Evolutionary conservation across 805 yeast genomes (phyloP).

Genomic region (Danielozyma ontarioensis): DNA sequence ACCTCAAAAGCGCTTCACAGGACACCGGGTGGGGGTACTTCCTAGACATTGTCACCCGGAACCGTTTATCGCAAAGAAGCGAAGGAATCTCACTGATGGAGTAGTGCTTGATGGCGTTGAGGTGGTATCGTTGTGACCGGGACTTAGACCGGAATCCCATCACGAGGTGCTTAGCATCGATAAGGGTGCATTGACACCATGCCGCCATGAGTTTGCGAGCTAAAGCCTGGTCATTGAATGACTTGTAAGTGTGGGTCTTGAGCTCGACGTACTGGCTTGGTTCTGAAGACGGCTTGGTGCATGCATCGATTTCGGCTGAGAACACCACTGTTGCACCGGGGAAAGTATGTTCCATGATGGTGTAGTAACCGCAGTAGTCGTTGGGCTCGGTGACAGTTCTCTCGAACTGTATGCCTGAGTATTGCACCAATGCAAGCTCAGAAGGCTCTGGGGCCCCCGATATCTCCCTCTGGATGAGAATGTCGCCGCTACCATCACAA

Average conservation of each 20-base stretch:
- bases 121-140: too few species aligned
- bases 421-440: neutral
- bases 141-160: slow-evolving; percentile 13
- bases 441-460: neutral
- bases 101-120: too few species aligned
- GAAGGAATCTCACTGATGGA: too few species aligned
- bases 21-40: too few species aligned
- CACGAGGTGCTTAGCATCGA: slow-evolving; percentile 10
- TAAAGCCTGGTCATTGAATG: slow-evolving; percentile 1
- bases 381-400: neutral
- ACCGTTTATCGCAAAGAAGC: too few species aligned
- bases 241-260: slow-evolving; percentile 14
- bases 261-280: slow-evolving; percentile 15
- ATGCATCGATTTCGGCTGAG: slow-evolving; percentile 22
- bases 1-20: too few species aligned
- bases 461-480: neutral
- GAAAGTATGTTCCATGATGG: slow-evolving; percentile 10
- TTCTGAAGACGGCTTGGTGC: slow-evolving; percentile 2
- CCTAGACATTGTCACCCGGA: too few species aligned
- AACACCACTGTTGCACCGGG: slow-evolving; percentile 7
- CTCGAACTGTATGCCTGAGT: neutral
- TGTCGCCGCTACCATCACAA: slow-evolving; percentile 9
- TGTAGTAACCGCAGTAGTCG: slow-evolving; percentile 7
- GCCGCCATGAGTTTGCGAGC: slow-evolving; percentile 8
- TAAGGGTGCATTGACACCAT: slow-evolving; percentile 15